Conservation (phyloP, 176 grass and related monocot genomes). For the Cenchrus fungigraminus region DNA sequence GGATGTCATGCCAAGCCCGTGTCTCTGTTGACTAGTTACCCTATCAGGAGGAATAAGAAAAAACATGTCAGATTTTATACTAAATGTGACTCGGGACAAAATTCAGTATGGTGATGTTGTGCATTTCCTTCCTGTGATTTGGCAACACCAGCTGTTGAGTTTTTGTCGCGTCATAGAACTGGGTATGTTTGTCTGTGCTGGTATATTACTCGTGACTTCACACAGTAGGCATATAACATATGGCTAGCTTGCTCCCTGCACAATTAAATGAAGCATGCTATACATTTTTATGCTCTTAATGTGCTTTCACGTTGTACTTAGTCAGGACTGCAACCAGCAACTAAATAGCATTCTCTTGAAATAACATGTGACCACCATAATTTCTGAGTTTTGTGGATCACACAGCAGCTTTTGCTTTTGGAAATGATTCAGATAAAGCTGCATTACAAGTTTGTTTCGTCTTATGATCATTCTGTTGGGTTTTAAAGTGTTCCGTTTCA, state of each 20-base stretch:
- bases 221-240: not conserved
- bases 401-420: slow-evolving; percentile 10
- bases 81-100: not conserved
- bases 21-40: slow-evolving; percentile 4
- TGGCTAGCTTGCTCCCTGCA: not conserved
- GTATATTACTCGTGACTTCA: not conserved
- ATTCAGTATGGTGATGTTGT: not conserved
- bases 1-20: not conserved
- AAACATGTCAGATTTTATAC: not conserved
- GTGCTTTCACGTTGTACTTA: slow-evolving; percentile 12
- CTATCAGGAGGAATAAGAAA: not conserved
- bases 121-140: slow-evolving; percentile 10
- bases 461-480: slow-evolving; percentile 9
- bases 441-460: slow-evolving; percentile 15
- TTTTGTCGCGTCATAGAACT: not conserved
- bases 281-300: not conserved
- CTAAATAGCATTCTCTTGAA: not conserved
- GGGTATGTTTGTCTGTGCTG: not conserved
- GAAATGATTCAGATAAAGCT: slow-evolving; percentile 35
- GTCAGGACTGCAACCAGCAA: not conserved
- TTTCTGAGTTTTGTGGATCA: slow-evolving; percentile 4
- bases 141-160: not conserved
- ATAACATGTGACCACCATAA: slow-evolving; percentile 10
- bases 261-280: not conserved
- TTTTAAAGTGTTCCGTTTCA: slow-evolving; percentile 9